phyloP scores from a whole-genome alignment of 208 protist species.

The Trypanosoma mega region DNA sequence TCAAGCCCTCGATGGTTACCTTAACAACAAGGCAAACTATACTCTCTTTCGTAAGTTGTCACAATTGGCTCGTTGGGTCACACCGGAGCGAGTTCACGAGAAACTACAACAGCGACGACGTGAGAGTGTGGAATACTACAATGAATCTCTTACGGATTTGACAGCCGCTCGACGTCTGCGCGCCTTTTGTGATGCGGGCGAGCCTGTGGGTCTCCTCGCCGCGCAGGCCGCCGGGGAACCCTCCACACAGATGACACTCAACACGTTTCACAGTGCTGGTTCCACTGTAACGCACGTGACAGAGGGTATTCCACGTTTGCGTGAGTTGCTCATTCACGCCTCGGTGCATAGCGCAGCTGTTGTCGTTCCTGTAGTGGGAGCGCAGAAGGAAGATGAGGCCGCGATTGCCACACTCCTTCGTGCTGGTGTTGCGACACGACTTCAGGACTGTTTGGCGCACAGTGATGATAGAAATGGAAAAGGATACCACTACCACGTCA shows the following conservation, averaged over 20 bases:
- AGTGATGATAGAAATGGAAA: conserved; percentile 12
- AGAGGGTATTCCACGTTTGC: conserved; percentile 99
- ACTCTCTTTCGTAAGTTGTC: conserved; percentile 72
- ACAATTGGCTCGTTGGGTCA: conserved; percentile 74
- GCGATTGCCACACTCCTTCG: conserved; percentile 56
- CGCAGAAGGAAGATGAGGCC: conserved; percentile 52
- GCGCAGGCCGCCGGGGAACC: conserved; percentile 99
- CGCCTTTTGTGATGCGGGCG: conserved; percentile 91
- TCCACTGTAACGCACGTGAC: conserved; percentile 99
- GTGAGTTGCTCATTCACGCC: conserved; percentile 98
- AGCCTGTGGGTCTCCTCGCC: conserved; percentile 97
- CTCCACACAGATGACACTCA: conserved; percentile 99
- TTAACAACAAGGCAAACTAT: conserved; percentile 60
- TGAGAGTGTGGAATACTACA: conserved; percentile 61
- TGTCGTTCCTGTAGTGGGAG: conserved; percentile 81
- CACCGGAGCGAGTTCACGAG: conserved; percentile 38
- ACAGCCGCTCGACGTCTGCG: conserved; percentile 52
- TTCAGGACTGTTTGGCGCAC: conserved; percentile 71
- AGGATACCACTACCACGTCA: conserved; percentile 71
- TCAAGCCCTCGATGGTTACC: conserved; percentile 43
- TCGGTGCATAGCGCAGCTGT: conserved; percentile 85
- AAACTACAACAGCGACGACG: conserved; percentile 64
- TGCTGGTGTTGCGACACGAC: conserved; percentile 50
- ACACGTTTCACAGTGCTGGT: conserved; percentile 99
- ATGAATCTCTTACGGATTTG: conserved; percentile 55